Percentiles rank a stretch among this genome's conserved stretches.
Conservation (phyloP, 306 rosid species). For the Cucumis hystrix region DNA sequence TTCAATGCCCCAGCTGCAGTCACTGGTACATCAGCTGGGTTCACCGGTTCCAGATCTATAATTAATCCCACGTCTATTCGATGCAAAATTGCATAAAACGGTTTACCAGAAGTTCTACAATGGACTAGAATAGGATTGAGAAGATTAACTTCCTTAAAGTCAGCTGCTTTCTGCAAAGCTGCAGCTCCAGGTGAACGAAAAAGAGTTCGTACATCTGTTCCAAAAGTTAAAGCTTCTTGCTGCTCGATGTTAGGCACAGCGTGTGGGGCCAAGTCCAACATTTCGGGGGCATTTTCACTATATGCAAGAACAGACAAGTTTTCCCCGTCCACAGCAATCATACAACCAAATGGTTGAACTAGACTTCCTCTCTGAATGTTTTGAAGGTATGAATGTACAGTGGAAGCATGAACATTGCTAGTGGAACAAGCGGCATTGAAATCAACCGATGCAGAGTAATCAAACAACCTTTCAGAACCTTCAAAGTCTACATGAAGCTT, state of each 20-base stretch:
- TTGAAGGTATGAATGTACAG: constrained; percentile 27
- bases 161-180: constrained; percentile 29
- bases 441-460: constrained; percentile 20
- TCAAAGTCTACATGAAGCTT: constrained; percentile 23
- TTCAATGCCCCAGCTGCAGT: constrained; percentile 34
- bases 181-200: constrained; percentile 26
- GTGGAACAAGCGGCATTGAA: constrained; percentile 19
- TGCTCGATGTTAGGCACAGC: constrained; percentile 32
- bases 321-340: constrained; percentile 24
- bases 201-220: constrained; percentile 25
- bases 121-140: constrained; percentile 31
- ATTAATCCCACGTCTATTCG: constrained; percentile 24
- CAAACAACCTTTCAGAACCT: constrained; percentile 11
- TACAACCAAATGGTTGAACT: constrained; percentile 33
- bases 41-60: constrained; percentile 35
- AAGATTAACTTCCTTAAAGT: constrained; percentile 25
- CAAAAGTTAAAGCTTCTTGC: constrained; percentile 26
- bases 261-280: constrained; percentile 36
- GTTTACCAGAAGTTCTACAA: constrained; percentile 29
- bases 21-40: constrained; percentile 26
- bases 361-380: constrained; percentile 27
- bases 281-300: constrained; percentile 32
- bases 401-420: constrained; percentile 20
- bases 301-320: constrained; percentile 26
- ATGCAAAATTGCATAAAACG: constrained; percentile 35